phyloP scores from a whole-genome alignment of 441 rosid species.

The Breynia disticha region DNA sequence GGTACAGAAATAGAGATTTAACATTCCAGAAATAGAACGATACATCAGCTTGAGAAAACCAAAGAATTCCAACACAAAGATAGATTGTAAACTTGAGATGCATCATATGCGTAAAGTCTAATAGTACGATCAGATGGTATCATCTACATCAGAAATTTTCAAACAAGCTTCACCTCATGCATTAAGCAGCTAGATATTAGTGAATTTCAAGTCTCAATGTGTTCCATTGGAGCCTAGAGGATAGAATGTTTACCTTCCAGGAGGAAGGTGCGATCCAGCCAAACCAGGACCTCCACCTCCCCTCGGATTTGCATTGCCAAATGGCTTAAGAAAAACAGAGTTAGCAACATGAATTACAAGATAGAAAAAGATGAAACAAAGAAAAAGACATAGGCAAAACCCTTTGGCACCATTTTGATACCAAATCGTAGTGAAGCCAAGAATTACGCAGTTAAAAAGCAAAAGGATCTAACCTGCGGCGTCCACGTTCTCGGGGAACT shows the following conservation, averaged over 20 bases:
- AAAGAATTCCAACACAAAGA: background rate
- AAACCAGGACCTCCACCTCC: constrained; percentile 38
- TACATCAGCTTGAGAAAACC: too few relatives aligned
- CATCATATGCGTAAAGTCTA: background rate
- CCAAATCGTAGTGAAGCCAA: background rate
- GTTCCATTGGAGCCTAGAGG: background rate
- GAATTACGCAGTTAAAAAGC: background rate
- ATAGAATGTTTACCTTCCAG: constrained; percentile 33
- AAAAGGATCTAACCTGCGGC: constrained; percentile 40
- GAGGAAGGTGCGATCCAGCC: constrained; percentile 39
- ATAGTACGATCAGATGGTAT: background rate
- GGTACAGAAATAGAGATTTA: too few relatives aligned
- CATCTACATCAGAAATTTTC: background rate
- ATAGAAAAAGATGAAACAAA: constrained; percentile 2
- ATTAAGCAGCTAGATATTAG: too few relatives aligned
- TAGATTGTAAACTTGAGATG: background rate
- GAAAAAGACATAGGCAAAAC: constrained; percentile 3
- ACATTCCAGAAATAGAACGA: too few relatives aligned
- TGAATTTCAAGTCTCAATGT: too few relatives aligned
- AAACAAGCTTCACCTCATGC: too few relatives aligned
- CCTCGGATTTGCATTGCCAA: constrained; percentile 26
- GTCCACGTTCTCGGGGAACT: constrained; percentile 65
- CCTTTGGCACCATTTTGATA: background rate
- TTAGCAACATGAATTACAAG: constrained; percentile 10
- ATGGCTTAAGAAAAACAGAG: constrained; percentile 17